Evolutionary conservation across 345 rosid genomes (phyloP), one percentile per base, ranked within the genome.

Genomic region (Lepidium aucheri): DNA sequence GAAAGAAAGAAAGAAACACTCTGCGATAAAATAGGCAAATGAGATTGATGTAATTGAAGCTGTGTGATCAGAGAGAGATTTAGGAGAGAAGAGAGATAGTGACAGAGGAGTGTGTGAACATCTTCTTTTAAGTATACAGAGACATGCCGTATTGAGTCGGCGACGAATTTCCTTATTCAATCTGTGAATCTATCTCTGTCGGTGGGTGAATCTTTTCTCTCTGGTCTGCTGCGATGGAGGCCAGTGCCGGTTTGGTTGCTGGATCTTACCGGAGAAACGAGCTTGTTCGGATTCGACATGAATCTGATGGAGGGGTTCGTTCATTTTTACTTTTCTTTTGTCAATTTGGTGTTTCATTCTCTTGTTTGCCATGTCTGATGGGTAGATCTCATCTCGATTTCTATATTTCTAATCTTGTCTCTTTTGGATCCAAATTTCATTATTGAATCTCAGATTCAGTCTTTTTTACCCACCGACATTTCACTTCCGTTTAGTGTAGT

Each of bases 261-360:
- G 99, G 99, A 24, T 95, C 99, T n/a, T 85, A 95, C 88, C 87
- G 86, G 79, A 79, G 89, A 75, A 95, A 95, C 75, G 96, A 95
- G 82, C 81, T 95, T 49, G 99, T 95, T 63, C 95, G 98, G 79
- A 95, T 95, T 74, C 96, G 88, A 26, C 93, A 95, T 65, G 99
- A 95, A 77, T 95, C 96, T 57, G 98, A 95, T 55, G 79, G 95
- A 47, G 96, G 87, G 92, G 99, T 95, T 71, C 42, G 97, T 88
- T 26, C 17, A 6, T 43, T n/a, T 36, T 3, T 9, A 13, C 32
- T 38, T 18, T 39, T 9, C 0, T 8, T 24, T 1, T 14, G 32
- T 5, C 15, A 14, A 4, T 33, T 33, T 39, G 1, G 7, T 41
- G 7, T 3, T 45, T 54, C 8, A 65, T 9, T 9, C n/a, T 10